phyloP scores from a whole-genome alignment of 331 rosid species.

The Phaseolus coccineus region DNA sequence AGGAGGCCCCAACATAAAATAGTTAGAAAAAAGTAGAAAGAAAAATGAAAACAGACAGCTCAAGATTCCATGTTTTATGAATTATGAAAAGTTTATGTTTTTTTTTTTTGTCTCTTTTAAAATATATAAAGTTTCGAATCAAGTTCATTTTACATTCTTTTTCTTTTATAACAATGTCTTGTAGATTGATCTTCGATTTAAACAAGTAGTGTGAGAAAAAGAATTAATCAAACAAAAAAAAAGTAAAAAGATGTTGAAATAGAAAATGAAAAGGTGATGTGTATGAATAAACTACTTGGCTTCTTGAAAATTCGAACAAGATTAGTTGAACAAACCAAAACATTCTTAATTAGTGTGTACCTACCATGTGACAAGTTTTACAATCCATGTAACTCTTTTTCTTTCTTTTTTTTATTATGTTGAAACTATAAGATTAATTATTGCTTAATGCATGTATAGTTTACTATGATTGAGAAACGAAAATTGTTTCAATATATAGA shows the following conservation, averaged over 20 bases:
- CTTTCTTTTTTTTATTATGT: neutral
- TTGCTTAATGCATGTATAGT: too few relatives aligned
- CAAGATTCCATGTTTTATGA: neutral
- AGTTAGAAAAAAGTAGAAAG: neutral
- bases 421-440: neutral
- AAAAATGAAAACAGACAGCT: neutral
- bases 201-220: neutral
- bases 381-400: neutral
- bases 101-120: neutral
- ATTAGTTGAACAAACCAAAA: slow-evolving; percentile 38
- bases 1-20: neutral
- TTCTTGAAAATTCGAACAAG: neutral
- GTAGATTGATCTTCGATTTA: neutral
- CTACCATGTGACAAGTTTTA: slow-evolving; percentile 24
- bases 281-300: neutral
- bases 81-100: neutral
- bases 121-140: neutral
- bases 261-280: neutral
- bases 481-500: too few relatives aligned
- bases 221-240: neutral
- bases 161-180: neutral
- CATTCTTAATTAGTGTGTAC: neutral
- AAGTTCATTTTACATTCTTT: neutral
- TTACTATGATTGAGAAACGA: too few relatives aligned
- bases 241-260: neutral